These are phyloP conservation scores for Crithidia brevicula DNA, from an alignment of 208 protist genomes.

Conservation along the genomic window DNA sequence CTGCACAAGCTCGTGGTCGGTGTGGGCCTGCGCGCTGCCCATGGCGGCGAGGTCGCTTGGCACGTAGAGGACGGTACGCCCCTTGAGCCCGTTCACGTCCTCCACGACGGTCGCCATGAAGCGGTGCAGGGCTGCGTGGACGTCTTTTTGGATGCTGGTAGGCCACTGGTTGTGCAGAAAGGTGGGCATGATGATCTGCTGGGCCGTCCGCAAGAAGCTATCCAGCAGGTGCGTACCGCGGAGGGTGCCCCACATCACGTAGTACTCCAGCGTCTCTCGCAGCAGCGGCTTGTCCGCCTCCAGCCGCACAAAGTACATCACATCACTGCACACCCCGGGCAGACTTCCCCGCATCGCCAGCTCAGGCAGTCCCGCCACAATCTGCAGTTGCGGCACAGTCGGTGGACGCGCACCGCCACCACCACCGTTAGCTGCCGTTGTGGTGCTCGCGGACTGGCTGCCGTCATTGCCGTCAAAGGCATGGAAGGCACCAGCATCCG, in stretches of 20 bases:
- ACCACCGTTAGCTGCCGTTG: not conserved
- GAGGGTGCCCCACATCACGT: constrained; percentile 80
- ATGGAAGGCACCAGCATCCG: not conserved
- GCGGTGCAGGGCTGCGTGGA: constrained; percentile 94
- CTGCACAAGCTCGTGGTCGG: constrained; percentile 96
- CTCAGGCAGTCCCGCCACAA: constrained; percentile 37
- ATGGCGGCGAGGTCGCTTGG: constrained; percentile 86
- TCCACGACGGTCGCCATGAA: constrained; percentile 98
- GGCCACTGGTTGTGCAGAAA: constrained; percentile 93
- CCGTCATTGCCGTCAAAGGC: not conserved
- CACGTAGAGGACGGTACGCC: constrained; percentile 98
- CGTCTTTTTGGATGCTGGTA: constrained; percentile 96
- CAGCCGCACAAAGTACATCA: constrained; percentile 80
- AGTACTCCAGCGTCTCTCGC: constrained; percentile 88
- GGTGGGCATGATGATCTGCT: constrained; percentile 80
- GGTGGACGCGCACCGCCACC: not conserved
- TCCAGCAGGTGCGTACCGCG: constrained; percentile 77
- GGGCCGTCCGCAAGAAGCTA: constrained; percentile 88
- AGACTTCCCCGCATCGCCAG: constrained; percentile 40
- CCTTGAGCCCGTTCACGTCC: constrained; percentile 93
- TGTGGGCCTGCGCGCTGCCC: constrained; percentile 58
- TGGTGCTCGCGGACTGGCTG: not conserved
- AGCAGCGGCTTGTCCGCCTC: constrained; percentile 82
- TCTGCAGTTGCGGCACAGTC: constrained; percentile 28
- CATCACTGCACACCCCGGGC: constrained; percentile 48